phyloP scores from a whole-genome alignment of 1,139 yeast species.

The Geotrichum macrosporum region DNA sequence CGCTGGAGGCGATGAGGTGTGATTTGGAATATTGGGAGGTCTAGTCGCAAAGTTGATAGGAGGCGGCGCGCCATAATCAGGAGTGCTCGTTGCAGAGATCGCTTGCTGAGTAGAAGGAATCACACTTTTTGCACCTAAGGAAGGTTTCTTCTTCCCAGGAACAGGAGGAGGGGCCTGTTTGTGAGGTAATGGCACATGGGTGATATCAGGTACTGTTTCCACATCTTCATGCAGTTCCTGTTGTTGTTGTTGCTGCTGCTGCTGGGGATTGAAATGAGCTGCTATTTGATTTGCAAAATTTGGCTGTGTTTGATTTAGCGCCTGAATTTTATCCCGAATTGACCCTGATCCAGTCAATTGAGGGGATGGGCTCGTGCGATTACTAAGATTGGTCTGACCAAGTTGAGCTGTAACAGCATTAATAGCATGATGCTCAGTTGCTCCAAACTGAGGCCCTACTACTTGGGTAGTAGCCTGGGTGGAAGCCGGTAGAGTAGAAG shows the following conservation, averaged over 20 bases:
- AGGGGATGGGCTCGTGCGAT: neutral
- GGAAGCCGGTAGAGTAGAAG: neutral
- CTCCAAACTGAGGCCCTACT: too few relatives aligned
- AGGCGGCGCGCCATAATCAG: slow-evolving; percentile 25
- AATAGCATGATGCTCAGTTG: too few relatives aligned
- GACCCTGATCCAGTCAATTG: slow-evolving; percentile 7
- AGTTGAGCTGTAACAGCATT: slow-evolving; percentile 12
- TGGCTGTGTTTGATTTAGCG: slow-evolving; percentile 15
- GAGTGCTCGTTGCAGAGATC: slow-evolving; percentile 6
- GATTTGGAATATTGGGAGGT: slow-evolving; percentile 25
- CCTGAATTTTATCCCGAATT: slow-evolving; percentile 15
- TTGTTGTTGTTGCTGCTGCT: slow-evolving; percentile 9
- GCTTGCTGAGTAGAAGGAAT: too few relatives aligned
- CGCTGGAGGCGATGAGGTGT: slow-evolving; percentile 15
- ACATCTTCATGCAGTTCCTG: too few relatives aligned
- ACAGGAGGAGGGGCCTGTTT: slow-evolving; percentile 35
- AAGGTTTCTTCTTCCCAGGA: slow-evolving; percentile 31
- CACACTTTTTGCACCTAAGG: too few relatives aligned
- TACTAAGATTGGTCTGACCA: neutral
- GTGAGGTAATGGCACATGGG: slow-evolving; percentile 25
- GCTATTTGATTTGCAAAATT: slow-evolving; percentile 21
- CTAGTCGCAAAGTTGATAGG: slow-evolving; percentile 32
- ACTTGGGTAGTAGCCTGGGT: too few relatives aligned
- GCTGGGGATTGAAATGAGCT: slow-evolving; percentile 15
- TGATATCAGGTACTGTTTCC: slow-evolving; percentile 5